Conservation (phyloP, 805 yeast species). For the Zygosaccharomyces gambellarensis region DNA sequence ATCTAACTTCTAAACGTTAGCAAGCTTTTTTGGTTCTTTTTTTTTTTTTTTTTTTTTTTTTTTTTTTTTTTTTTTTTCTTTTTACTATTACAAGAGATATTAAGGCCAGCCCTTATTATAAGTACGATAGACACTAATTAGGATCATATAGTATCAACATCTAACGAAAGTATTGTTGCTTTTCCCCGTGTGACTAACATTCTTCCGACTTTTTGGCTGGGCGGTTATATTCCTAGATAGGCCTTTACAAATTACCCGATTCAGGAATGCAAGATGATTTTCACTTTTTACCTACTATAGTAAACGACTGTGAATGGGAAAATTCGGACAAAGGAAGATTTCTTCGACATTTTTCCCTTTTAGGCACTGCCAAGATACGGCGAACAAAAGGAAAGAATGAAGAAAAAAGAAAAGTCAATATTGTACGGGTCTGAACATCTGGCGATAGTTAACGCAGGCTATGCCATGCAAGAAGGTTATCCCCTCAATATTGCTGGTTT, state of each 20-base stretch:
- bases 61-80: neutral
- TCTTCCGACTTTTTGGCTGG: neutral
- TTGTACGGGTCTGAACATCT: neutral
- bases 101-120: neutral
- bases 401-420: neutral
- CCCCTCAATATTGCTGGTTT: neutral
- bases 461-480: neutral
- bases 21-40: neutral
- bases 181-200: neutral
- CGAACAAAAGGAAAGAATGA: neutral
- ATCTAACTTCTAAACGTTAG: constrained; percentile 15
- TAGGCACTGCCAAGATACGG: neutral
- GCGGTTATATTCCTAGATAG: neutral
- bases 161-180: neutral
- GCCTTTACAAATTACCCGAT: neutral
- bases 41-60: neutral
- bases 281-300: neutral
- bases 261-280: neutral
- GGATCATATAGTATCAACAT: neutral
- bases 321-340: neutral
- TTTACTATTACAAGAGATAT: neutral
- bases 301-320: neutral
- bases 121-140: neutral
- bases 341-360: constrained; percentile 3
- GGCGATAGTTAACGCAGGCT: neutral